Evolutionary conservation across 352 stramenopile genomes (phyloP).

Genomic region (Blastocystis hominis): DNA sequence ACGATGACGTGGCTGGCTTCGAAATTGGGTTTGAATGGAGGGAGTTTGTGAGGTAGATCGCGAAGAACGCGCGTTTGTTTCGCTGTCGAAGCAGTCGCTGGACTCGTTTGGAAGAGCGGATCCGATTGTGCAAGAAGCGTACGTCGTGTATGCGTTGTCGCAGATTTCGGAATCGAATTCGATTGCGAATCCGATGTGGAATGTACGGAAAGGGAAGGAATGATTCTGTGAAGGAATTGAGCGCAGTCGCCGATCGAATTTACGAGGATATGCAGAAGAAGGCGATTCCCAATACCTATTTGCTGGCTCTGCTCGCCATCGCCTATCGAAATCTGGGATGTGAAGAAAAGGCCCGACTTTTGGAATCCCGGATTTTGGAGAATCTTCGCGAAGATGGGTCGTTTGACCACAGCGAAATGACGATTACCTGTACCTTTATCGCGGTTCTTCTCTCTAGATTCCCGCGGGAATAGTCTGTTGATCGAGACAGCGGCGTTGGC

Average conservation of each 20-base stretch:
- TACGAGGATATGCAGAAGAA: background rate
- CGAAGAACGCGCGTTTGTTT: background rate
- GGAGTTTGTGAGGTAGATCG: background rate
- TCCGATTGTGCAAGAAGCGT: background rate
- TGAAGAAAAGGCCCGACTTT: background rate
- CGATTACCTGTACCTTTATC: background rate
- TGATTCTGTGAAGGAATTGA: background rate
- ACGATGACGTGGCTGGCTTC: background rate
- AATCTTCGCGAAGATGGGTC: background rate
- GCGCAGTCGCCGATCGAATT: background rate
- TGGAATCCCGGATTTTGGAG: background rate
- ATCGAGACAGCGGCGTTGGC: background rate
- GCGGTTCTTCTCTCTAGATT: background rate
- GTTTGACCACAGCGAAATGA: background rate
- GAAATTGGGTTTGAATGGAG: background rate
- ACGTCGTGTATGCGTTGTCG: background rate
- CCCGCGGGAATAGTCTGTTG: background rate
- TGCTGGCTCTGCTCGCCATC: background rate
- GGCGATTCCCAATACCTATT: background rate
- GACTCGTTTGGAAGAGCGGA: background rate
- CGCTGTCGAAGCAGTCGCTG: background rate
- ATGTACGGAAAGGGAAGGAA: background rate
- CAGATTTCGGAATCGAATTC: background rate
- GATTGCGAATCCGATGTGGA: background rate
- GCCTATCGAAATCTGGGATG: background rate